Conservation (phyloP, 148 eudicot species). For the Pharnaceum exiguum region DNA sequence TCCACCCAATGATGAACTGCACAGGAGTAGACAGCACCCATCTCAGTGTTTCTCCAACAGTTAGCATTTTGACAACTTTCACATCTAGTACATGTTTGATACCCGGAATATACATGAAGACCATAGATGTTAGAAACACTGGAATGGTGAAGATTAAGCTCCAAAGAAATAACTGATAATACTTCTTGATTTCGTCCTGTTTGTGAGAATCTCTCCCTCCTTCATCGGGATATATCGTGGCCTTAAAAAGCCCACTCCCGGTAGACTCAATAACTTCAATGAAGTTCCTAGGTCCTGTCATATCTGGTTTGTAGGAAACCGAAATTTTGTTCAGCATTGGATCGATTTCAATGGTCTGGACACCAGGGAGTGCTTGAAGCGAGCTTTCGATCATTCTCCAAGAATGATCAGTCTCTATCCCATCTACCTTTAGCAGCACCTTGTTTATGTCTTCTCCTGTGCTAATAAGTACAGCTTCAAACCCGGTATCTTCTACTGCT, state of each 20-base stretch:
- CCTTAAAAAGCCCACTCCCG: conserved; percentile 55
- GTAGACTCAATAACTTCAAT: conserved; percentile 64
- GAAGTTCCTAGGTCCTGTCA: conserved; percentile 78
- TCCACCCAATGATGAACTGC: conserved; percentile 79
- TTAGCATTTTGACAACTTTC: conserved; percentile 70
- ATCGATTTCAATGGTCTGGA: conserved; percentile 50
- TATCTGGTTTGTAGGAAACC: conserved; percentile 64
- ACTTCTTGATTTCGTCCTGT: conserved; percentile 53
- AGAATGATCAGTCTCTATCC: conserved; percentile 36
- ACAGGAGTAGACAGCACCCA: conserved; percentile 89
- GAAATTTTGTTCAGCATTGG: conserved; percentile 43
- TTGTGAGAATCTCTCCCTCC: conserved; percentile 56
- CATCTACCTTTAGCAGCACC: conserved; percentile 61
- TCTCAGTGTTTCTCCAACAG: conserved; percentile 63
- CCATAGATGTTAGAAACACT: conserved; percentile 83
- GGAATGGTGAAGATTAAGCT: conserved; percentile 84
- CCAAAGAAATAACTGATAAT: conserved; percentile 69
- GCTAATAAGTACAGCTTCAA: conserved; percentile 67
- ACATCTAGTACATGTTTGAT: conserved; percentile 54
- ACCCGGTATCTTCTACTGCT: conserved; percentile 62
- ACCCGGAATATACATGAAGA: conserved; percentile 84
- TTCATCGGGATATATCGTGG: conserved; percentile 66
- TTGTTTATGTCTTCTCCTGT: conserved; percentile 70
- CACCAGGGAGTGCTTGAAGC: conserved; percentile 71
- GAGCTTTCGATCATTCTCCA: conserved; percentile 49